phyloP scores from a whole-genome alignment of 1,284 basidiomycete genomes.

The Rhodotorula sp. region DNA sequence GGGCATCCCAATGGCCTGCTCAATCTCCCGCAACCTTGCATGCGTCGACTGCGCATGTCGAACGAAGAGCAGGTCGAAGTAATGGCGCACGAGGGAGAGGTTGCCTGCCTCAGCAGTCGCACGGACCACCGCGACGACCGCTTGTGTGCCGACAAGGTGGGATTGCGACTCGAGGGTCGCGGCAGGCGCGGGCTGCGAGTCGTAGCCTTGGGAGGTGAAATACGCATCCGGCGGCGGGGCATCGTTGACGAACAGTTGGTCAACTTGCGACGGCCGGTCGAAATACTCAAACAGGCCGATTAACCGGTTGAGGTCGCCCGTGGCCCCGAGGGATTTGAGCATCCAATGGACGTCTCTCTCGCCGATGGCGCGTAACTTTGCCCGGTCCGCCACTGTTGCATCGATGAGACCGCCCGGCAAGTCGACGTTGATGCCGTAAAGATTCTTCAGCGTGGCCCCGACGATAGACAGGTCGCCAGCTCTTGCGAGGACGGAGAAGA shows the following conservation, averaged over 20 bases:
- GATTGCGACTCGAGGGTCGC: constrained; percentile 6
- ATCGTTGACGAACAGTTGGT: background rate
- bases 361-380: constrained; percentile 11
- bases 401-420: constrained; percentile 29
- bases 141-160: constrained; percentile 33
- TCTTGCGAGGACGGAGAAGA: constrained; percentile 27
- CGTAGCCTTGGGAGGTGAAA: constrained; percentile 15
- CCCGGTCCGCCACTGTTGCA: background rate
- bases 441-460: constrained; percentile 17
- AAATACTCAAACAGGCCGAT: constrained; percentile 37
- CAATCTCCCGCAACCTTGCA: constrained; percentile 15
- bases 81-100: constrained; percentile 26
- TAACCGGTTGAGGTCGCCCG: constrained; percentile 31
- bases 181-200: background rate
- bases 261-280: constrained; percentile 17
- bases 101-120: constrained; percentile 18
- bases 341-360: constrained; percentile 28
- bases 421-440: constrained; percentile 36
- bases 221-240: constrained; percentile 7
- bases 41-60: constrained; percentile 22
- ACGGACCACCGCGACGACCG: constrained; percentile 26
- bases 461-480: constrained; percentile 27
- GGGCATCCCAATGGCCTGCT: constrained; percentile 12
- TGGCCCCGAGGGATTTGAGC: constrained; percentile 26
- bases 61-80: constrained; percentile 34